phyloP scores from a whole-genome alignment of 768 basidiomycete genomes.

The Candolleomyces aberdarensis region DNA sequence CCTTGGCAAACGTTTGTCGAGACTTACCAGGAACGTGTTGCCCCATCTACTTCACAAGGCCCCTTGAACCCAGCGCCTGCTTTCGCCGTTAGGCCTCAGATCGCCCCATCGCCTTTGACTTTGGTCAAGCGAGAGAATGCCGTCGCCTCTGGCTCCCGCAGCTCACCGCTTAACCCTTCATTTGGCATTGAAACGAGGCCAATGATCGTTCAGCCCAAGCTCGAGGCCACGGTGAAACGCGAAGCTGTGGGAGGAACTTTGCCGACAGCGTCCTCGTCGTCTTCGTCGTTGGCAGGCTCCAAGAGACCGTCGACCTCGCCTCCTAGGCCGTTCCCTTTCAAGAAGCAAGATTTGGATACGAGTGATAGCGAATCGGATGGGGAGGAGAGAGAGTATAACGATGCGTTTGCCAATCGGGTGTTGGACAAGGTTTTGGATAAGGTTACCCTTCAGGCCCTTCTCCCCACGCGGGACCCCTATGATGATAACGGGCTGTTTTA shows the following conservation, averaged over 20 bases:
- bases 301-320: background rate
- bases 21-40: no score
- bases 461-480: slow-evolving; percentile 28
- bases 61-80: background rate
- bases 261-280: background rate
- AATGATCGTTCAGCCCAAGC: background rate
- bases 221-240: background rate
- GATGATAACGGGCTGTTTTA: slow-evolving; percentile 47
- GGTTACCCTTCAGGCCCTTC: slow-evolving; percentile 20
- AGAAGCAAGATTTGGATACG: slow-evolving; percentile 1
- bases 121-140: slow-evolving; percentile 1
- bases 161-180: background rate
- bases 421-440: slow-evolving; percentile 15
- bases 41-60: no score
- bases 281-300: background rate
- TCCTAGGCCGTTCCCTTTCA: background rate
- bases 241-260: background rate
- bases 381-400: slow-evolving; percentile 15
- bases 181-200: no score
- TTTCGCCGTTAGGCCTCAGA: background rate
- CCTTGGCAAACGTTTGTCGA: no score
- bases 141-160: background rate
- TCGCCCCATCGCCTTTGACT: background rate
- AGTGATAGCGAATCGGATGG: slow-evolving; percentile 12
- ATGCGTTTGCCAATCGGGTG: slow-evolving; percentile 1